A percentile compares a stretch with the other conserved stretches of the same genome.
phyloP scores from a whole-genome alignment of 495 filamentous ascomycete species.

The Barbatosphaeria neglecta region DNA sequence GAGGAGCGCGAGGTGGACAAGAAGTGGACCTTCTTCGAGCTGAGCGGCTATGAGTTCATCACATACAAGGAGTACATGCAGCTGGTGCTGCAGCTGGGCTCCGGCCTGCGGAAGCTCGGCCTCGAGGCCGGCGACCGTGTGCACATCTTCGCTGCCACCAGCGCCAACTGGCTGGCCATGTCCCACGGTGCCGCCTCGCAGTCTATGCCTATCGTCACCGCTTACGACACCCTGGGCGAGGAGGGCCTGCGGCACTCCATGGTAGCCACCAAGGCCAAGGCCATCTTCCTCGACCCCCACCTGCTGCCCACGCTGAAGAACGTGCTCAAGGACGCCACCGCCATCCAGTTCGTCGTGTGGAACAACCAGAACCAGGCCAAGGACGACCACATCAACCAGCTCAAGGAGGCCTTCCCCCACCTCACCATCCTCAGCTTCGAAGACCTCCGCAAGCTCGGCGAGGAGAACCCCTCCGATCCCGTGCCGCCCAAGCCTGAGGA shows the following conservation, averaged over 20 bases:
- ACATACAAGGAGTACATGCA: conserved; percentile 84
- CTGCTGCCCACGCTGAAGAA: conserved; percentile 71
- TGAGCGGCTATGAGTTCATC: conserved; percentile 75
- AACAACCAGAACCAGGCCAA: conserved; percentile 70
- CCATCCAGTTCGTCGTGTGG: conserved; percentile 78
- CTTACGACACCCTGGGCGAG: conserved; percentile 85
- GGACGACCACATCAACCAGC: conserved; percentile 63
- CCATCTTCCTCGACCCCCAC: conserved; percentile 82
- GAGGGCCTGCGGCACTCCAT: conserved; percentile 88
- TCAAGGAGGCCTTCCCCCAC: conserved; percentile 59
- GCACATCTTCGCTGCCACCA: conserved; percentile 86
- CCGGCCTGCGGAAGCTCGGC: conserved; percentile 70
- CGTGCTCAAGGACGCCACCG: conserved; percentile 67
- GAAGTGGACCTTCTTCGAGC: conserved; percentile 92
- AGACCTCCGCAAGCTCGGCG: conserved; percentile 69
- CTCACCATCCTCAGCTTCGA: conserved; percentile 74
- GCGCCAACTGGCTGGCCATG: conserved; percentile 67
- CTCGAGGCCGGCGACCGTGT: conserved; percentile 60
- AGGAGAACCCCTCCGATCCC: conserved; percentile 71
- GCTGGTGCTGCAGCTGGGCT: conserved; percentile 58
- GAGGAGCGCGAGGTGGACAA: conserved; percentile 84
- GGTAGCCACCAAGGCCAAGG: conserved; percentile 71
- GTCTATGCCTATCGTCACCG: conserved; percentile 53
- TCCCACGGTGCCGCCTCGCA: conserved; percentile 42
- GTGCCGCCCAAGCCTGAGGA: conserved; percentile 74